Evolutionary conservation across 345 rosid genomes (phyloP).

Genomic region (Brassica napus): Da-Ae NC_063451.1:26095501-26096000

Average conservation of each 20-base stretch:
- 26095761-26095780: background rate
- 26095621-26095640: background rate
- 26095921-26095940: background rate
- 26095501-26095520: background rate
- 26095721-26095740: slow-evolving; percentile 3
- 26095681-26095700: slow-evolving; percentile 3
- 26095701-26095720: slow-evolving; percentile 7
- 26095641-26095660: slow-evolving; percentile 1
- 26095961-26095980: background rate
- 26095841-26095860: background rate
- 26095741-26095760: background rate
- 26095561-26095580: background rate
- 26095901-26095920: background rate
- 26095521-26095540: background rate
- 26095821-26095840: background rate
- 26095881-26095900: background rate
- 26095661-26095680: background rate
- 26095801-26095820: background rate
- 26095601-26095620: background rate
- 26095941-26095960: background rate
- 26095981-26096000: background rate
- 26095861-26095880: too few relatives aligned
- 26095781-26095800: background rate
- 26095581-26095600: background rate
- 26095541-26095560: background rate